These are phyloP conservation scores for Tuber indicum DNA, from an alignment of 495 filamentous ascomycete species.

Conservation along the genomic window DNA sequence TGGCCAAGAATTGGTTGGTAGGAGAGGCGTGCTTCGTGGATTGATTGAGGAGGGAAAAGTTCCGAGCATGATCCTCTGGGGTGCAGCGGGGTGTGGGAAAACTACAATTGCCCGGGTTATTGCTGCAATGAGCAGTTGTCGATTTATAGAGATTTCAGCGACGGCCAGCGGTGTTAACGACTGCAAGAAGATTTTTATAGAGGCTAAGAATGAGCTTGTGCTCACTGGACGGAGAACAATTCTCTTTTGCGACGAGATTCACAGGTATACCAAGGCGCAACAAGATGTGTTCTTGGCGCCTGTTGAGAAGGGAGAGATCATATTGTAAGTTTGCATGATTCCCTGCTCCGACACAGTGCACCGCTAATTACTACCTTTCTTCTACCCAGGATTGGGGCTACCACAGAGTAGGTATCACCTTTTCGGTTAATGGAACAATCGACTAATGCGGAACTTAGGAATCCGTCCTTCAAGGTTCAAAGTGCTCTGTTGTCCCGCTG, in stretches of 20 bases:
- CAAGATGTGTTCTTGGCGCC: slow-evolving; percentile 94
- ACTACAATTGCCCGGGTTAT: slow-evolving; percentile 95
- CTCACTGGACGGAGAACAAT: slow-evolving; percentile 88
- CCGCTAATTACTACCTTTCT: slow-evolving; percentile 5
- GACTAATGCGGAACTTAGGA: slow-evolving; percentile 44
- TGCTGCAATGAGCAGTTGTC: slow-evolving; percentile 66
- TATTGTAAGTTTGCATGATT: slow-evolving; percentile 48
- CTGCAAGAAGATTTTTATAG: slow-evolving; percentile 84
- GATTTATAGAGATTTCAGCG: slow-evolving; percentile 95
- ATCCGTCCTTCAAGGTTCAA: slow-evolving; percentile 91
- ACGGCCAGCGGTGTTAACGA: slow-evolving; percentile 87
- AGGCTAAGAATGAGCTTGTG: slow-evolving; percentile 72
- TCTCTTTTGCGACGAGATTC: slow-evolving; percentile 96
- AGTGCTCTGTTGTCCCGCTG: slow-evolving; percentile 82
- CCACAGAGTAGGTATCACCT: slow-evolving; percentile 58
- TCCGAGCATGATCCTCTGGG: slow-evolving; percentile 95
- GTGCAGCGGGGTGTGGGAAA: slow-evolving; percentile 84
- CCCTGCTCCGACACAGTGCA: slow-evolving; percentile 1
- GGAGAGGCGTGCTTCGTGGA: slow-evolving; percentile 73
- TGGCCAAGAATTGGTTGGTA: slow-evolving; percentile 87
- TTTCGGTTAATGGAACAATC: neutral
- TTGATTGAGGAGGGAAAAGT: slow-evolving; percentile 81
- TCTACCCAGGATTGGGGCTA: slow-evolving; percentile 66
- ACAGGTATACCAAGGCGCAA: slow-evolving; percentile 79
- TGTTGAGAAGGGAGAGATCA: slow-evolving; percentile 84